Evolutionary conservation across 257 asterid species (phyloP).

Genomic region (Nicotiana tomentosiformis): DNA sequence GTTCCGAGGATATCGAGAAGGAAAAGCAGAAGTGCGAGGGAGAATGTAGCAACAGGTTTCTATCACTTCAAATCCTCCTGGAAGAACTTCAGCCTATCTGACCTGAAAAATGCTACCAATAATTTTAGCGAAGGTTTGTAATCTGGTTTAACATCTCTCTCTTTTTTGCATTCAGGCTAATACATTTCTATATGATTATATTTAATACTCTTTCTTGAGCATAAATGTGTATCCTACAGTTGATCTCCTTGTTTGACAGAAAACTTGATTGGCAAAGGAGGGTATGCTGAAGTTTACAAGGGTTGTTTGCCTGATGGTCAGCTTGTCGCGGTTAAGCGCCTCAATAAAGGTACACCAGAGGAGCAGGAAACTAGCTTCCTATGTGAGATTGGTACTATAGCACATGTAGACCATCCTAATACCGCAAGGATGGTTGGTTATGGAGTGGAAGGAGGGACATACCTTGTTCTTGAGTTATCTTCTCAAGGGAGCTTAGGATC

Average conservation of each 20-base stretch:
- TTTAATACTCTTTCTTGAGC: no score
- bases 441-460: slow-evolving; percentile 69
- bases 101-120: slow-evolving; percentile 45
- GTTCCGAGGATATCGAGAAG: slow-evolving; percentile 31
- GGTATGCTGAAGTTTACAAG: slow-evolving; percentile 63
- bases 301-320: slow-evolving; percentile 54
- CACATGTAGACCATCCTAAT: slow-evolving; percentile 66
- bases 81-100: slow-evolving; percentile 48
- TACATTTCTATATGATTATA: not conserved
- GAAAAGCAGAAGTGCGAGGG: slow-evolving; percentile 26
- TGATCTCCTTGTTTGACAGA: slow-evolving; percentile 25
- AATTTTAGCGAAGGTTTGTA: slow-evolving; percentile 49
- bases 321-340: slow-evolving; percentile 52
- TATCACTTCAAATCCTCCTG: slow-evolving; percentile 30
- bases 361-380: slow-evolving; percentile 41
- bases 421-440: slow-evolving; percentile 70
- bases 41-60: slow-evolving; percentile 8
- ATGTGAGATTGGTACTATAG: slow-evolving; percentile 64
- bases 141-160: not conserved
- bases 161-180: not conserved
- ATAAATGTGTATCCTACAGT: not conserved
- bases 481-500: slow-evolving; percentile 61
- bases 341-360: slow-evolving; percentile 41
- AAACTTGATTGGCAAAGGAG: slow-evolving; percentile 65
- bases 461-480: slow-evolving; percentile 53